Evolutionary conservation across 73 alveolate species (phyloP), one percentile per base, ranked within the genome.

Genomic region (Symbiodinium natans): DNA sequence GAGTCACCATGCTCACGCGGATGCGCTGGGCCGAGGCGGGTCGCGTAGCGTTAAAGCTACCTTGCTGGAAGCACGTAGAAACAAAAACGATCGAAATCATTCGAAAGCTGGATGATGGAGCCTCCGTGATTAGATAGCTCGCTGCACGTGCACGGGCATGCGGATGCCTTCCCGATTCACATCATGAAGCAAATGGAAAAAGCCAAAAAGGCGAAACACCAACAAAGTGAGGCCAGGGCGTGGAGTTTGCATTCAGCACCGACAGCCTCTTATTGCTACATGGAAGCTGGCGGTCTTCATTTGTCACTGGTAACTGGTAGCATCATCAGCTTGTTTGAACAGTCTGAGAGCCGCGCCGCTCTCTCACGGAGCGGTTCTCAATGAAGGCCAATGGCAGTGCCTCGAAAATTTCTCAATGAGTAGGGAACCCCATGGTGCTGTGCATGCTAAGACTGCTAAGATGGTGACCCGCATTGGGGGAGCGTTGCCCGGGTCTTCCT

Each of bases 81-180:
- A n/a, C n/a, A n/a, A n/a, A n/a, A n/a, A n/a, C n/a, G n/a, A n/a
- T n/a, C n/a, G n/a, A n/a, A n/a, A n/a, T n/a, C n/a, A n/a, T n/a
- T n/a, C n/a, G n/a, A n/a, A n/a, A n/a, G n/a, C n/a, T n/a, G n/a
- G n/a, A n/a, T n/a, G n/a, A n/a, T n/a, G n/a, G n/a, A 17, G 95
- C 95, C 95, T 88, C 95, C 19, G 73, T 86, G 15, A 88, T 68
- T 4, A 88, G 95, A 36, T n/a, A 63, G 86, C 95, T 88, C 13
- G 95, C 95, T 23, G 95, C 95, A 23, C 95, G 74, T 11, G 95
- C 95, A 25, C 95, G 80, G 7, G 95, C 86, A 88, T 88, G 95
- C 23, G 95, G 95, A 40, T 88, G 95, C 85, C 95, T 88, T 3
- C 31, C 9, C 39, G 68, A 23, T 52, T 10, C n/a, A 52, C 71